Evolutionary conservation across 2,329 filamentous ascomycete genomes (phyloP), one percentile per base, ranked within the genome.

Genomic region (Venturia oleaginea): DNA sequence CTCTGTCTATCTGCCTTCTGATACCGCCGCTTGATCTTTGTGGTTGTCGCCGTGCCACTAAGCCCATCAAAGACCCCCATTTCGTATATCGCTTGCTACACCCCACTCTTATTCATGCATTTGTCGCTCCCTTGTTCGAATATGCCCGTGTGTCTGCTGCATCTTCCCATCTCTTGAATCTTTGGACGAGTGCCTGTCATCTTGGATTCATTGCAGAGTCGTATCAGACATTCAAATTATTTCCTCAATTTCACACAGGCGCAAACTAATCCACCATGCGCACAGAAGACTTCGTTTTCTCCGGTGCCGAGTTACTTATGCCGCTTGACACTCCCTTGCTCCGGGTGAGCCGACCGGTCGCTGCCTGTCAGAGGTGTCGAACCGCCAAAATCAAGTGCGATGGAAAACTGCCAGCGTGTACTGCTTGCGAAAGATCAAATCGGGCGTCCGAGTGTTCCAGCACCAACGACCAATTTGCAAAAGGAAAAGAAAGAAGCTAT

Each of bases 371-470:
- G 66, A 82, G 89, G 80, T 93, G 90, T 79, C 90, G 94, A 66
- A 85, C 88, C 67, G 92, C 93, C 63, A 99, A 99, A 79, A 92
- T 97, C 74, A 97, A 95, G 86, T 99, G 94, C 72, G 94, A 97
- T 78, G 93, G 94, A 67, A 97, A 97, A 76, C 80, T 97, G 43
- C 94, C 94, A 13, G 92, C 92, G 8, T 99, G 94, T 73, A 95
- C 92, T 8, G 93, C 93, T 22, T 97, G 94, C 73, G 93, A 97
- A 76, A 92, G 92, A 76, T 91, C 91, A 17, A 92, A 92, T 37
- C 88, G 91, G 67, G 86, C 90, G 64, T 87, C 83, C 66, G 92
- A 95, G 73, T 99, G 94, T 75, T 96, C 92, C 7, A 92, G 92
- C 64, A 92, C 92, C 8, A 97, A 95, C 71, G 93, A 97, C 72